phyloP scores from a whole-genome alignment of 148 eudicot genomes.

The Rhododendron williamsianum region DNA sequence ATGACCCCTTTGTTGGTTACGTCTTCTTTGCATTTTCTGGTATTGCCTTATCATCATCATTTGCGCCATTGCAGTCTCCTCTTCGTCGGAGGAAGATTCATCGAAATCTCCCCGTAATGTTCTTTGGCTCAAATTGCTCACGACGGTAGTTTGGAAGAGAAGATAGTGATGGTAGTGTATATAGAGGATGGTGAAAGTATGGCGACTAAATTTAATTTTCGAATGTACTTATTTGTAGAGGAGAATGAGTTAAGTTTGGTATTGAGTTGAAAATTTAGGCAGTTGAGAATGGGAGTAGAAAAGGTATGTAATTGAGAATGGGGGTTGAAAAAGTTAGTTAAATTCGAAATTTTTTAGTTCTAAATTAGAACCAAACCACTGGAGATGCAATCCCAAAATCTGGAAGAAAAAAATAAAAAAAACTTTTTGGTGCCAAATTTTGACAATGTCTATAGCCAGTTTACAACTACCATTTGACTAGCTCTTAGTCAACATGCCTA shows the following conservation, averaged over 20 bases:
- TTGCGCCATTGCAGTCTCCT: neutral
- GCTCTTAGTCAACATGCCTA: too few relatives aligned
- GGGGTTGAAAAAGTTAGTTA: neutral
- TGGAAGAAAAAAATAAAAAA: too few relatives aligned
- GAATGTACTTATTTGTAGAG: neutral
- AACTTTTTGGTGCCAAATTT: too few relatives aligned
- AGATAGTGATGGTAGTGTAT: too few relatives aligned
- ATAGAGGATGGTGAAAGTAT: neutral
- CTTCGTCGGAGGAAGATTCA: neutral
- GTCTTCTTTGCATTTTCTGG: neutral
- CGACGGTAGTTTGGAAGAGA: neutral
- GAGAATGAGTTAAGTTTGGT: neutral
- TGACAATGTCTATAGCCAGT: too few relatives aligned
- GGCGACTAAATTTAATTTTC: neutral
- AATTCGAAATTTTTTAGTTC: neutral
- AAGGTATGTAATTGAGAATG: neutral
- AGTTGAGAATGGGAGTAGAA: too few relatives aligned
- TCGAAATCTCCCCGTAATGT: neutral
- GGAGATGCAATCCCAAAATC: too few relatives aligned
- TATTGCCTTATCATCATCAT: neutral
- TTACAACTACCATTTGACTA: too few relatives aligned
- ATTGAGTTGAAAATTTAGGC: neutral
- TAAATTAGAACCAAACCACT: neutral
- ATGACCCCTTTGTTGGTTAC: too few relatives aligned
- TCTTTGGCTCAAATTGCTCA: neutral